phyloP scores from a whole-genome alignment of 768 basidiomycete species.

The Hericium coralloides region DNA sequence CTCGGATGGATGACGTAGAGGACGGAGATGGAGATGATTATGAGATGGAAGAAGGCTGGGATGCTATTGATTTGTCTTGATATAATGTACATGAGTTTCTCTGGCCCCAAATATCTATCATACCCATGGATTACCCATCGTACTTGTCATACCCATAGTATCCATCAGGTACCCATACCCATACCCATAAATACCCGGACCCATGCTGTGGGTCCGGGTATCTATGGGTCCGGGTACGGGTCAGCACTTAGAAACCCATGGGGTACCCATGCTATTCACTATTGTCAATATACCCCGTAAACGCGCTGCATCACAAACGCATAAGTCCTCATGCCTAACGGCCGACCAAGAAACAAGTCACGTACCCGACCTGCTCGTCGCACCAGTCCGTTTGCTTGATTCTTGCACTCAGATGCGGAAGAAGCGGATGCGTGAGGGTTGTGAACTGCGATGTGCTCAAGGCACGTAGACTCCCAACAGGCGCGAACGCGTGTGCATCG shows the following conservation, averaged over 20 bases:
- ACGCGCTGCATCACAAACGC: slow-evolving; percentile 31
- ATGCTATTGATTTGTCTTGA: background rate
- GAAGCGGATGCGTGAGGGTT: slow-evolving; percentile 32
- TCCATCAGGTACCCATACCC: background rate
- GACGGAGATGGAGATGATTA: background rate
- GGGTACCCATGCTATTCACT: background rate
- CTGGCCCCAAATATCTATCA: background rate
- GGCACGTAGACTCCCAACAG: slow-evolving; percentile 3
- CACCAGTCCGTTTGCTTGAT: slow-evolving; percentile 36
- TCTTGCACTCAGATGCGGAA: slow-evolving; percentile 33
- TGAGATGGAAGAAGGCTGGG: background rate
- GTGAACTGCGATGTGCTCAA: slow-evolving; percentile 28
- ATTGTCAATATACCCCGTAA: slow-evolving; percentile 57
- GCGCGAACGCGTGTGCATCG: slow-evolving; percentile 1
- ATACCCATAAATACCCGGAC: background rate
- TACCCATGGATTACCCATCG: background rate
- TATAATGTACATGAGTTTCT: background rate
- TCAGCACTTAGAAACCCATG: background rate
- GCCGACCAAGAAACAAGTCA: background rate
- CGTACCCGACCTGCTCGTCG: slow-evolving; percentile 18
- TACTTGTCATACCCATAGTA: background rate
- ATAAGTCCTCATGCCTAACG: background rate
- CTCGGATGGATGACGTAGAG: background rate
- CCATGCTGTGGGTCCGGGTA: background rate
- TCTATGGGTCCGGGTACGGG: background rate